Conservation (phyloP, 2,329 filamentous ascomycete genomes). For the Seiridium unicorne region DNA sequence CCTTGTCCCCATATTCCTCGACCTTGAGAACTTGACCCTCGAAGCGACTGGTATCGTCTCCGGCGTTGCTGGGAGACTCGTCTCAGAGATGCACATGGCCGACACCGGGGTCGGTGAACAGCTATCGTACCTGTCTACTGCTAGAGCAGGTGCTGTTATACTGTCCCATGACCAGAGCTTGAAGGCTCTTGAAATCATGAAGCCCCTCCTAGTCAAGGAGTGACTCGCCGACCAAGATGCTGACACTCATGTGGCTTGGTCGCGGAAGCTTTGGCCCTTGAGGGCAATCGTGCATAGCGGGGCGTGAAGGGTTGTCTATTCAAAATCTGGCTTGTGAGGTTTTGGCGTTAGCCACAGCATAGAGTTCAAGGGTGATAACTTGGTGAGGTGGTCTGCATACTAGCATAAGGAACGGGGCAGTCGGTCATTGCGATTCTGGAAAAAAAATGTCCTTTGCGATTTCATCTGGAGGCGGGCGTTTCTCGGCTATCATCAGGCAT, state of each 20-base stretch:
- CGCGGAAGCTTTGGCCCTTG: not conserved
- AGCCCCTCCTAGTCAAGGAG: conserved; percentile 43
- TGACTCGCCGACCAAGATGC: conserved; percentile 8
- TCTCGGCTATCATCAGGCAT: not conserved
- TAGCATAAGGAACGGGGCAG: not conserved
- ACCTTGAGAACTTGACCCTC: conserved; percentile 75
- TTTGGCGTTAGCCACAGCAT: too few relatives aligned
- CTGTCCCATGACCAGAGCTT: conserved; percentile 71
- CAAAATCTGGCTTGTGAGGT: too few relatives aligned
- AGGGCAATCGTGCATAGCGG: not conserved
- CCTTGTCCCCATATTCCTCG: conserved; percentile 83
- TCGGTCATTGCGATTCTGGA: not conserved
- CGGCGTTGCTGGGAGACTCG: conserved; percentile 81
- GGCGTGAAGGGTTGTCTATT: not conserved
- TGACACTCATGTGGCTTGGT: not conserved
- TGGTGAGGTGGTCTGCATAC: not conserved
- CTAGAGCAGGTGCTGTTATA: conserved; percentile 85
- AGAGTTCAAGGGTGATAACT: not conserved
- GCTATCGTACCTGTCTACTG: conserved; percentile 88
- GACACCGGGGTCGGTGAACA: conserved; percentile 56
- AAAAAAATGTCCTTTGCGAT: not conserved
- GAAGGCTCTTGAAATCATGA: conserved; percentile 71
- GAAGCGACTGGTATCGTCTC: conserved; percentile 95
- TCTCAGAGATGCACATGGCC: conserved; percentile 63
- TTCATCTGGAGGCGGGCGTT: not conserved